Evolutionary conservation across 1,284 basidiomycete genomes (phyloP).

Genomic region (Pseudozyma sp.): DNA sequence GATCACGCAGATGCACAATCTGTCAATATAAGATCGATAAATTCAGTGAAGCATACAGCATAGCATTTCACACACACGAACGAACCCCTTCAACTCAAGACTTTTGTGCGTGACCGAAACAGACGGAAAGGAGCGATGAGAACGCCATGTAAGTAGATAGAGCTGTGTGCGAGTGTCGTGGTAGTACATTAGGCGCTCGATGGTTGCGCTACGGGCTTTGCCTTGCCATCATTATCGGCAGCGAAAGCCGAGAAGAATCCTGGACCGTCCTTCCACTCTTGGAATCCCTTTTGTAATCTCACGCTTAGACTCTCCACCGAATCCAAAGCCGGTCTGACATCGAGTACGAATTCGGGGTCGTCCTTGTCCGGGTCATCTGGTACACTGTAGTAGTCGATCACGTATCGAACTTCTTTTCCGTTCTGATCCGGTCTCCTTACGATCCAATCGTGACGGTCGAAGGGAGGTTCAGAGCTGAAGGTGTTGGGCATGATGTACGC

Average conservation of each 20-base stretch:
- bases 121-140: too few species aligned
- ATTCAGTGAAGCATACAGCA: neutral
- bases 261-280: slow-evolving; percentile 59
- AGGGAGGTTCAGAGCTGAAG: slow-evolving; percentile 92
- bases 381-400: slow-evolving; percentile 67
- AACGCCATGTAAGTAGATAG: too few species aligned
- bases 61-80: slow-evolving; percentile 8
- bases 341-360: slow-evolving; percentile 63
- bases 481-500: slow-evolving; percentile 87
- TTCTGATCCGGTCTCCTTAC: slow-evolving; percentile 75
- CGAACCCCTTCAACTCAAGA: neutral
- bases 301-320: slow-evolving; percentile 51
- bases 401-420: slow-evolving; percentile 64
- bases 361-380: slow-evolving; percentile 59
- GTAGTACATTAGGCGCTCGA: neutral
- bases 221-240: slow-evolving; percentile 13
- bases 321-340: slow-evolving; percentile 63
- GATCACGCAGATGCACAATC: neutral
- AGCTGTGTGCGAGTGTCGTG: too few species aligned
- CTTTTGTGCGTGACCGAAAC: too few species aligned
- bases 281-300: slow-evolving; percentile 49
- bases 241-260: slow-evolving; percentile 46
- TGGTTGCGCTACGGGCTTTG: slow-evolving; percentile 14
- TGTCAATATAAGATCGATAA: neutral
- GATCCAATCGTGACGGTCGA: slow-evolving; percentile 99